Conservation (phyloP, 169 alveolate genomes). For the Prorocentrum cordatum region DNA sequence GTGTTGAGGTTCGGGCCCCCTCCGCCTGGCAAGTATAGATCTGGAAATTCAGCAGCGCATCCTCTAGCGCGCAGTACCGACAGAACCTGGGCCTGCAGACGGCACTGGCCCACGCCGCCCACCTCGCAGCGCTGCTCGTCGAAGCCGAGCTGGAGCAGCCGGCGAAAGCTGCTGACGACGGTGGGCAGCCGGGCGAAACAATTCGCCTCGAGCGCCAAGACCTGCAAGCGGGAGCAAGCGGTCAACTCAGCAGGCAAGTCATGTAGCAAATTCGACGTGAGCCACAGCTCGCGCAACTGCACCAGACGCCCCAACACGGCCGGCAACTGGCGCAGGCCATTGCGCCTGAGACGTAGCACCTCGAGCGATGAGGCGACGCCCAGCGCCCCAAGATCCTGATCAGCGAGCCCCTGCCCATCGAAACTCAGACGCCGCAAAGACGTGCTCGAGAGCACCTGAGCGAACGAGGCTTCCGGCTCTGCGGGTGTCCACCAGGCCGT, state of each 20-base stretch:
- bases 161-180: not conserved
- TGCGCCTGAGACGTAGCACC: constrained; percentile 1
- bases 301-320: not conserved
- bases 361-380: not conserved
- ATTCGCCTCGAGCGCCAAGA: constrained; percentile 16
- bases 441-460: not conserved
- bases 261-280: not conserved
- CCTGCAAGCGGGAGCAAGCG: not conserved
- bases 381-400: not conserved
- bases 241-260: not conserved
- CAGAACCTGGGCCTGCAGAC: not conserved
- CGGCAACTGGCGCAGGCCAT: not conserved
- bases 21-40: not conserved
- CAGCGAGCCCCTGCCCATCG: not conserved
- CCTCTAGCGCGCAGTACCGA: not conserved
- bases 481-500: not conserved
- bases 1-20: constrained; percentile 12
- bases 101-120: not conserved
- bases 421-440: not conserved
- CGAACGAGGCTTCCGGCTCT: not conserved
- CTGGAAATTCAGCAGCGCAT: not conserved
- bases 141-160: not conserved
- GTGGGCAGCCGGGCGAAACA: not conserved
- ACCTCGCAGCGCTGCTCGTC: not conserved
- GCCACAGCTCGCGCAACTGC: constrained; percentile 3